Evolutionary conservation across 768 basidiomycete species (phyloP), one percentile per base, ranked within the genome.

Genomic region (Rhizopogon rudus): DNA sequence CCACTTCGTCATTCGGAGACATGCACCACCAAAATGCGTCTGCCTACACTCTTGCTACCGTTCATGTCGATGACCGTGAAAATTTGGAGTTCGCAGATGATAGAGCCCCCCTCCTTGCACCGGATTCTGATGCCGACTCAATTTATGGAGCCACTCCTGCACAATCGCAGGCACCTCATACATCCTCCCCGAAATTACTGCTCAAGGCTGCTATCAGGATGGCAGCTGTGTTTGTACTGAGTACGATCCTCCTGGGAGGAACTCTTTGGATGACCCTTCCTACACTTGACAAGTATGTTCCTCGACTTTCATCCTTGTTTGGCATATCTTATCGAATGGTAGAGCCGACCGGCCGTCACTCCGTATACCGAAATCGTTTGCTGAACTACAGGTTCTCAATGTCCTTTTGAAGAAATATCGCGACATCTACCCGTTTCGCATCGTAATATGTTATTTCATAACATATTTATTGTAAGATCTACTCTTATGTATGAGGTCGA

Each of bases 321-420:
- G 39, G 5, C 10, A 5, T n/a, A 33, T 37, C 61, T 61, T n/a
- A 66, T 44, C 46, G 55, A 22, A 37, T n/a, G 48, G 50, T 65
- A 92, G 91, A 40, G 82, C 76, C 49, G 93, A 98, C 75, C 82
- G 86, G 39, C 83, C 82, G 0, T 66, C 80, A 29, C 77, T 98
- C 25, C 86, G 83, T 62, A 81, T 98, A 51, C 96, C 96, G 12
- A 91, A 88, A 67, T 90, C 88, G 3, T 98, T 98, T 61, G 79
- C 77, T 17, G 85, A 98, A 67, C 78, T 98, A 10, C 86, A 98
- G 65, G 84, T 82, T 6, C 80, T 98, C 51, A 97, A 98, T 66
- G 75, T 68, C 20, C 83, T 95, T 6, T 75, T 94, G 40, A 93
- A 93, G 78, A 96, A 96, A 67, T 98, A 98, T 72, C 81, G 93